Conservation (phyloP, 2,329 filamentous ascomycete species). For the Talaromyces sp. region DNA sequence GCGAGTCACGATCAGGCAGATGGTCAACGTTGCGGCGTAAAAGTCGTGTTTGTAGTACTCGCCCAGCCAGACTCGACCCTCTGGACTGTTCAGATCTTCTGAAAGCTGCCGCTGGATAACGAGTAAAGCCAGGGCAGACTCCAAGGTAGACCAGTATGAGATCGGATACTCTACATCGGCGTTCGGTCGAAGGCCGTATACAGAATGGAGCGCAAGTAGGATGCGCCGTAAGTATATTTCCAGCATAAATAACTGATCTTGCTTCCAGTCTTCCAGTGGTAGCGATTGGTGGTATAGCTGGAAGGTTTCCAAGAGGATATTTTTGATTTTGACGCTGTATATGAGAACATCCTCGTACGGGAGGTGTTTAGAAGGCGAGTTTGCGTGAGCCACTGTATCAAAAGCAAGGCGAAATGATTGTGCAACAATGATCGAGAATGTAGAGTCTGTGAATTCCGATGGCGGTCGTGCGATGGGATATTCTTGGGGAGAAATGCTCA, state of each 20-base stretch:
- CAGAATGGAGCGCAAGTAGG: constrained; percentile 28
- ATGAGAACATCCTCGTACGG: constrained; percentile 19
- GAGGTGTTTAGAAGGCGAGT: constrained; percentile 19
- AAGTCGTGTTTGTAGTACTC: constrained; percentile 24
- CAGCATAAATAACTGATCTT: constrained; percentile 21
- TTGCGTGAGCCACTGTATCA: constrained; percentile 21
- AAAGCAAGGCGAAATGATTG: constrained; percentile 16
- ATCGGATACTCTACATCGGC: constrained; percentile 25
- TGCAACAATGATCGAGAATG: constrained; percentile 10
- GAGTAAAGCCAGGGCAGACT: constrained; percentile 30
- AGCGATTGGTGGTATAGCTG: constrained; percentile 10
- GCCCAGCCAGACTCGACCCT: constrained; percentile 20
- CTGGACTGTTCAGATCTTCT: constrained; percentile 19
- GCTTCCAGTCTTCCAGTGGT: constrained; percentile 17
- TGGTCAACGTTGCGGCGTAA: constrained; percentile 22
- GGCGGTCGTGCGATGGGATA: constrained; percentile 24
- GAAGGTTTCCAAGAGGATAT: constrained; percentile 16
- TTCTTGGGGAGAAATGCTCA: constrained; percentile 30
- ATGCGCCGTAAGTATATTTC: constrained; percentile 30
- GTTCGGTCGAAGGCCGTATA: constrained; percentile 24
- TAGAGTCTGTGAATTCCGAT: constrained; percentile 33
- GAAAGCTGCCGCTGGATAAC: constrained; percentile 27
- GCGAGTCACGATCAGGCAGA: constrained; percentile 20
- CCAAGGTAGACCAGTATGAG: constrained; percentile 33
- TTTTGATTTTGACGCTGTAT: constrained; percentile 20